These are phyloP conservation scores for Teunomyces funiuensis DNA, from an alignment of 805 yeast species.

Conservation along the genomic window DNA sequence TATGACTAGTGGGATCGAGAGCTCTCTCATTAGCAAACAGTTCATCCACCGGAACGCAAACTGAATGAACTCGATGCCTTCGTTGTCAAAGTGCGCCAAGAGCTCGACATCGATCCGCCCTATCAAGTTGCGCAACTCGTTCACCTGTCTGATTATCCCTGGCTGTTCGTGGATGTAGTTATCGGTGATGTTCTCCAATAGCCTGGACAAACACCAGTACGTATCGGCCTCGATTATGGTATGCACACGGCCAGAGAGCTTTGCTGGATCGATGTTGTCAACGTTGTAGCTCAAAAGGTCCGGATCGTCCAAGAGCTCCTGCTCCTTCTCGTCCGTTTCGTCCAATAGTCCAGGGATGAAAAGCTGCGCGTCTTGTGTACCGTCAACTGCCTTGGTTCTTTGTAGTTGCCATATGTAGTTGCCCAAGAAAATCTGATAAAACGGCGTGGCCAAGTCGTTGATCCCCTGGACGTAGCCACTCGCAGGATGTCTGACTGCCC, in stretches of 20 bases:
- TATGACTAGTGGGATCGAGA: conserved; percentile 71
- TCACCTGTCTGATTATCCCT: conserved; percentile 89
- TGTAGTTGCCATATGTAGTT: conserved; percentile 56
- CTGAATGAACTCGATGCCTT: conserved; percentile 91
- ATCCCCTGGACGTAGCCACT: conserved; percentile 98
- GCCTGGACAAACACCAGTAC: conserved; percentile 91
- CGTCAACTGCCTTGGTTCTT: conserved; percentile 16
- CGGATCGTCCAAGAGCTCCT: conserved; percentile 25
- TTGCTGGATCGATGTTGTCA: conserved; percentile 61
- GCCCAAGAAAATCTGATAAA: conserved; percentile 79
- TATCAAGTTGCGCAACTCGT: conserved; percentile 73
- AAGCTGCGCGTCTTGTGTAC: conserved; percentile 19
- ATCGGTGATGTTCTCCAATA: conserved; percentile 93
- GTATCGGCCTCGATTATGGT: conserved; percentile 89
- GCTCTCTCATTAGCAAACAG: conserved; percentile 92
- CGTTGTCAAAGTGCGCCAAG: conserved; percentile 70
- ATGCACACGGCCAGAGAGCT: conserved; percentile 58
- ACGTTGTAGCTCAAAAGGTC: conserved; percentile 32
- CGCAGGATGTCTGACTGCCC: conserved; percentile 98
- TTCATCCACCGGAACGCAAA: conserved; percentile 99
- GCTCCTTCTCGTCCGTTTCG: conserved; percentile 25
- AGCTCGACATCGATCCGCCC: conserved; percentile 75
- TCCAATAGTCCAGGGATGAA: conserved; percentile 40
- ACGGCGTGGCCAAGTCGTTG: conserved; percentile 90
- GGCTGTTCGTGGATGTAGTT: conserved; percentile 98